Evolutionary conservation across 441 rosid species (phyloP).

Genomic region (Adansonia madagascariensis): DNA sequence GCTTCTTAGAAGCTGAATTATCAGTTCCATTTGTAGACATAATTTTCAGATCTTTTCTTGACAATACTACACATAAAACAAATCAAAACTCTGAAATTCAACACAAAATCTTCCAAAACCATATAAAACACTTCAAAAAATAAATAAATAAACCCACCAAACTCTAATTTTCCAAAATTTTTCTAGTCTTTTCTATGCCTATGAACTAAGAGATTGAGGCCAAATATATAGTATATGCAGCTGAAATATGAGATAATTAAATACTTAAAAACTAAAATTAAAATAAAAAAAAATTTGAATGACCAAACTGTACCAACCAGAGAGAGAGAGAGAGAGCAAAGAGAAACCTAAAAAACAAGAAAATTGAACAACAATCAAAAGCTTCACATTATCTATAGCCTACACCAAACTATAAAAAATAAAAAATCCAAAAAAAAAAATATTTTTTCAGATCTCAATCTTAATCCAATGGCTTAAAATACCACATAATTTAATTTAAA

Average conservation of each 20-base stretch:
- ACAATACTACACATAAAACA: constrained; percentile 29
- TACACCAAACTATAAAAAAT: constrained; percentile 24
- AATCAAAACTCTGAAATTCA: constrained; percentile 5
- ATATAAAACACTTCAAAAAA: not conserved
- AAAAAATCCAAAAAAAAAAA: too few relatives aligned
- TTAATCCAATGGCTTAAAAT: constrained; percentile 1
- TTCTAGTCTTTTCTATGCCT: not conserved
- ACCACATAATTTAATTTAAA: not conserved
- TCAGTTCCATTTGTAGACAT: constrained; percentile 45
- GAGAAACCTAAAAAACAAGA: constrained; percentile 41
- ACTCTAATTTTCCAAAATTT: constrained; percentile 1
- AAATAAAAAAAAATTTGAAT: not conserved
- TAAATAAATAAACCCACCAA: not conserved
- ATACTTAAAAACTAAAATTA: not conserved
- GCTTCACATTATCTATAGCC: constrained; percentile 38
- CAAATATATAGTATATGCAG: constrained; percentile 30
- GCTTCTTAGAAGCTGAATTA: constrained; percentile 35
- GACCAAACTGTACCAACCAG: constrained; percentile 35
- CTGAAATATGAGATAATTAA: constrained; percentile 8
- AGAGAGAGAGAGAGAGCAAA: not conserved
- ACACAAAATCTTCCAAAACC: not conserved
- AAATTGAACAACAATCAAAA: constrained; percentile 32
- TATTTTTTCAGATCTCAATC: constrained; percentile 41
- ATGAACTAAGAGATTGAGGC: constrained; percentile 24
- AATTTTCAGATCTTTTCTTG: constrained; percentile 21